Conservation (phyloP, 441 rosid species). For the Erysimum cheiri region DNA sequence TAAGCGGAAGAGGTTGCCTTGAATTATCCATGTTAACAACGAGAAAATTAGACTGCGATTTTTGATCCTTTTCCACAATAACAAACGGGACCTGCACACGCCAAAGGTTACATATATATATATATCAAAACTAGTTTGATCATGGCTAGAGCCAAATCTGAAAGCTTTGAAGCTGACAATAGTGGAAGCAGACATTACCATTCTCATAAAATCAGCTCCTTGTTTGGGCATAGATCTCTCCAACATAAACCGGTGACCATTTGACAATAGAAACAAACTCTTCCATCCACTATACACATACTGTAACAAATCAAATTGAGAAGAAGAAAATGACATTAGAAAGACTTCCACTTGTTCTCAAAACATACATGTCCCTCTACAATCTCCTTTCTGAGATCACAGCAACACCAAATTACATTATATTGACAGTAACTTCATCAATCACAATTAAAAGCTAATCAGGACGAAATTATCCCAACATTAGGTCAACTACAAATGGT, state of each 20-base stretch:
- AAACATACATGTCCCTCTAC: not conserved
- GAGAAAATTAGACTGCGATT: slow-evolving; percentile 56
- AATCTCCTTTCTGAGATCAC: not conserved
- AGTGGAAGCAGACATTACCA: slow-evolving; percentile 48
- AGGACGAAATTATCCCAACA: not conserved
- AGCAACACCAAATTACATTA: not conserved
- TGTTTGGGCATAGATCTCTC: slow-evolving; percentile 73
- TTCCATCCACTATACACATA: slow-evolving; percentile 91
- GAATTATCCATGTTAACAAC: slow-evolving; percentile 79
- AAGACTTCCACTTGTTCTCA: slow-evolving; percentile 3
- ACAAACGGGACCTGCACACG: slow-evolving; percentile 76
- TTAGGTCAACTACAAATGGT: not conserved
- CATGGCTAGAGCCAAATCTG: slow-evolving; percentile 19
- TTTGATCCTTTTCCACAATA: slow-evolving; percentile 63
- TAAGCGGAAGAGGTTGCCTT: slow-evolving; percentile 74
- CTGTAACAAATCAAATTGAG: slow-evolving; percentile 44
- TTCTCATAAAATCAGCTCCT: slow-evolving; percentile 61
- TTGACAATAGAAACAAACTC: slow-evolving; percentile 75
- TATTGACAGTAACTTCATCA: not conserved
- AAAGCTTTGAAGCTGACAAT: slow-evolving; percentile 16
- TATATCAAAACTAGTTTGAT: slow-evolving; percentile 8
- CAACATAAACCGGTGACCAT: slow-evolving; percentile 65
- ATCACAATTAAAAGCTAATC: not conserved
- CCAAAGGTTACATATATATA: not conserved
- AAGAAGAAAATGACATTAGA: not conserved